These are phyloP conservation scores for Colletotrichum sp. DNA, from an alignment of 2,329 filamentous ascomycete species.

Conservation along the genomic window DNA sequence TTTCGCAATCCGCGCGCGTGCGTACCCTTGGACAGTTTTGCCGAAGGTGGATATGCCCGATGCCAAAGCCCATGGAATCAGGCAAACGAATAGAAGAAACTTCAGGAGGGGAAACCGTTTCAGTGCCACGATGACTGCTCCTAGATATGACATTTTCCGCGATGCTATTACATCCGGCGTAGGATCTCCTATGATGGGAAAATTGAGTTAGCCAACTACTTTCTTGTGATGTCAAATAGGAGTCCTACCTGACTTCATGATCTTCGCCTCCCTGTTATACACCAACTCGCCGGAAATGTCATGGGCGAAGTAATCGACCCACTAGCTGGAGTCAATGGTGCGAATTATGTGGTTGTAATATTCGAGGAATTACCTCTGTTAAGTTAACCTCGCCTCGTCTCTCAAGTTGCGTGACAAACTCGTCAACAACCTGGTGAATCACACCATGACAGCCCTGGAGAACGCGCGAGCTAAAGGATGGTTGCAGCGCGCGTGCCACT, in stretches of 20 bases:
- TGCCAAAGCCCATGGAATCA: background rate
- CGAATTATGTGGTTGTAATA: background rate
- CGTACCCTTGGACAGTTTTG: background rate
- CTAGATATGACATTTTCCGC: background rate
- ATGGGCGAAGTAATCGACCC: background rate
- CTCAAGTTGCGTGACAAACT: background rate
- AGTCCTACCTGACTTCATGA: background rate
- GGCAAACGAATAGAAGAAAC: background rate
- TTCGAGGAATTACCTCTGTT: background rate
- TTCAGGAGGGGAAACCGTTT: background rate
- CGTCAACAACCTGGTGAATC: background rate
- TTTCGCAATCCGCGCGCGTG: background rate
- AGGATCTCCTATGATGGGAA: background rate
- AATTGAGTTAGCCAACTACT: rapidly evolving
- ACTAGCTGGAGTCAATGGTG: background rate
- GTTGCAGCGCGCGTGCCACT: background rate
- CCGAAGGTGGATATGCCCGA: background rate
- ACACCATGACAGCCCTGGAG: background rate
- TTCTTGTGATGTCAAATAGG: background rate
- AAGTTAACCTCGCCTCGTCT: background rate
- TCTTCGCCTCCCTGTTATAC: background rate
- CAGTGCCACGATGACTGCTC: background rate
- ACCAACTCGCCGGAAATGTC: background rate
- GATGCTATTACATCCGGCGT: background rate
- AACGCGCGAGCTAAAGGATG: background rate